These are phyloP conservation scores for Handroanthus guayacan DNA, from an alignment of 257 asterid species.

Conservation along the genomic window DNA sequence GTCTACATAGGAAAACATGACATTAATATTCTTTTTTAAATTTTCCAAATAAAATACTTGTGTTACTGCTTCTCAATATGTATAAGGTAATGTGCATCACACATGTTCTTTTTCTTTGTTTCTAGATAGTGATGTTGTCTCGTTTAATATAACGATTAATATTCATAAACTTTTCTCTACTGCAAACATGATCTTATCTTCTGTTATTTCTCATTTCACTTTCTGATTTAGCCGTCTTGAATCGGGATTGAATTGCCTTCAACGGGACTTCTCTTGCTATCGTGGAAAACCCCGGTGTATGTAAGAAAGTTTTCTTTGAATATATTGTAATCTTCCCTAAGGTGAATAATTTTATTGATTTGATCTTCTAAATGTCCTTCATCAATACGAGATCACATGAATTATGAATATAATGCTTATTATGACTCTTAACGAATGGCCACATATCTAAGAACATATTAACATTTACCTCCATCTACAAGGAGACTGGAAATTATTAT, in stretches of 20 bases:
- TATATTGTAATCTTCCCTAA: not conserved
- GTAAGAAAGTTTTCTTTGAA: conserved; percentile 29
- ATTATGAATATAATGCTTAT: not conserved
- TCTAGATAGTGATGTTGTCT: not conserved
- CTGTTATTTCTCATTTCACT: not conserved
- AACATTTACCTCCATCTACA: not conserved
- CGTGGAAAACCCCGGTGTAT: conserved; percentile 63
- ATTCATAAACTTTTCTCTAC: not conserved
- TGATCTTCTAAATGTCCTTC: not conserved
- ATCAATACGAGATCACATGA: not conserved
- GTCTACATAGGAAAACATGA: not conserved
- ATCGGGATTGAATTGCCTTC: conserved; percentile 74
- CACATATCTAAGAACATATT: not conserved
- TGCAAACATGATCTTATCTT: conserved; percentile 9
- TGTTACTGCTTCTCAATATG: not conserved
- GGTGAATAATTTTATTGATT: not conserved
- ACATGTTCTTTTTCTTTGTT: not conserved
- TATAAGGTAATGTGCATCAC: not conserved
- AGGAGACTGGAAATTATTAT: not conserved
- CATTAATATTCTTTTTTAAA: not conserved
- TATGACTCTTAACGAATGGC: not conserved
- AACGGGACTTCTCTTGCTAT: conserved; percentile 68
- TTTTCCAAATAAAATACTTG: not conserved
- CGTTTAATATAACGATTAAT: too few relatives aligned
- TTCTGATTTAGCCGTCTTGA: conserved; percentile 50